Conservation (phyloP, 257 asterid genomes). For the Salvia hispanica region DNA sequence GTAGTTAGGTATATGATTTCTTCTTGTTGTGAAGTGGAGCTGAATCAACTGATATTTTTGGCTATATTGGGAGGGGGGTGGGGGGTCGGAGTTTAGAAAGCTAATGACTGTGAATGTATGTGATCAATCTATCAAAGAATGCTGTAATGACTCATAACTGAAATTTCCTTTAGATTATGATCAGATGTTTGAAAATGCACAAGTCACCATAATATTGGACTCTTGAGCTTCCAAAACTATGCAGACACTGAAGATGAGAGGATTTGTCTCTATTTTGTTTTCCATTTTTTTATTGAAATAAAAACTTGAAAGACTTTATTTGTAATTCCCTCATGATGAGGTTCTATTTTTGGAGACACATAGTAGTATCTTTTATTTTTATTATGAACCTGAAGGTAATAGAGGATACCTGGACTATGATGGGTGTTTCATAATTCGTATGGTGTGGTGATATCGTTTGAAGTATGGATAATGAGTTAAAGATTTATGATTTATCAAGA, state of each 20-base stretch:
- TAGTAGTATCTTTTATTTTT: constrained; percentile 2
- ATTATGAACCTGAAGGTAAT: neutral
- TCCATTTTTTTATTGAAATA: too few species aligned
- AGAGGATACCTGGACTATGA: neutral
- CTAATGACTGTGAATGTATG: neutral
- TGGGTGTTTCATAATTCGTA: neutral
- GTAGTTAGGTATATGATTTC: constrained; percentile 1
- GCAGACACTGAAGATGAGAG: neutral
- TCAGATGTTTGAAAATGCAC: neutral
- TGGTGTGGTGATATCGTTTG: neutral
- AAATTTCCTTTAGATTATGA: neutral
- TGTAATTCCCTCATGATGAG: neutral
- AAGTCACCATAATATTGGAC: neutral
- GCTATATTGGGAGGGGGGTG: neutral
- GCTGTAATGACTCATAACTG: neutral
- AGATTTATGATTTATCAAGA: too few species aligned
- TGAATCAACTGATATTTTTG: too few species aligned
- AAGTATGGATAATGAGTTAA: too few species aligned
- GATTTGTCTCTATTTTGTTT: neutral
- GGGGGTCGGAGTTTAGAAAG: neutral
- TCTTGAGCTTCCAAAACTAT: neutral
- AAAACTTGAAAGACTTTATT: neutral
- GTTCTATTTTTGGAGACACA: neutral
- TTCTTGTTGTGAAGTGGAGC: constrained; percentile 3
- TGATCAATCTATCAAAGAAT: constrained; percentile 3